Base-by-base conservation (phyloP, 768 basidiomycete species). In the Tricholoma hemisulphureum region DNA sequence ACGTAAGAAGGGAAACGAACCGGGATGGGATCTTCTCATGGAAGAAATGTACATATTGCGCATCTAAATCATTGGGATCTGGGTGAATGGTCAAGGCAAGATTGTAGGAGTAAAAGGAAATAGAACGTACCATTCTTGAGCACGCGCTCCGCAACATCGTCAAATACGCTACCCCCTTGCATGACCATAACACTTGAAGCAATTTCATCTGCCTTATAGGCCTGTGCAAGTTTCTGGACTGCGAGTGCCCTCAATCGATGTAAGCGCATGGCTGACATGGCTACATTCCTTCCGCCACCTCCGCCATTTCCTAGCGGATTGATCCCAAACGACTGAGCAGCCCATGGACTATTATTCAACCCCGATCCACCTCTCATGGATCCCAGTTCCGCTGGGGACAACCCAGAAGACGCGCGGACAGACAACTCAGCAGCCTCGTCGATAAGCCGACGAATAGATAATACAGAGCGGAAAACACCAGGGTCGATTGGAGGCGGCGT, bases 1-100 rank as follows among this genome's bases (percentile, higher is more conserved):
- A 57, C 2, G 21, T 28, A 18, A 6, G 29, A 58, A 46, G 50
- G 34, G 58, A 31, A 46, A 32, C 21, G 32, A 59, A 94, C 92
- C 93, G 81, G 55, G 93, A 95, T 20, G 93, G 93, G 62, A 95
- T 95, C 75, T 93, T 95, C 68, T 95, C 93, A 64, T 95, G 93
- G 73, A 95, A 95, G 69, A 95, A 95, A 65, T 94, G 88, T 2
- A 95, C 92, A 68, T 95, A 94, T 77, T 81, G 84, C 11, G 93
- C 92, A 63, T 94, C 90, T 8, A 80, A 63, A 62, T 94, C 88
- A 60, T 80, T 75, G 0, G 91, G 89, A 68, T 94, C 93, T 92
- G 58, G 23, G 6, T 3, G 6, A 29, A 18, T 29, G 28, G 46
- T 49, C n/a, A 49, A 29, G 26, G 26, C 6, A 8, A 6, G 26